Evolutionary conservation across 1,139 yeast genomes (phyloP).

Genomic region (Pichia kudriavzevii): DNA sequence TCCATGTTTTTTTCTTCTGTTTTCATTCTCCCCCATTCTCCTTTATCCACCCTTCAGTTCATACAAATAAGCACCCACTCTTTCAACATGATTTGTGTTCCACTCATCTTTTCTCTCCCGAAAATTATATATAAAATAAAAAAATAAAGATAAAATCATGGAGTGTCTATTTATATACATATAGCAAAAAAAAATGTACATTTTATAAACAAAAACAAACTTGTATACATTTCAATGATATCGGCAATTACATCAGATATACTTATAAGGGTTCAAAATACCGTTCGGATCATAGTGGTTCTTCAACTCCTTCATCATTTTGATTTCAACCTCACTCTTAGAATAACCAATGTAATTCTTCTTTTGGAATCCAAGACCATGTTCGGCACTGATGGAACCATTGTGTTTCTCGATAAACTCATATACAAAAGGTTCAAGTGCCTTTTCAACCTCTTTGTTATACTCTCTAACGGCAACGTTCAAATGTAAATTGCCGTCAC

Average conservation of each 20-base stretch:
- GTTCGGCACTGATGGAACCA: conserved; percentile 95
- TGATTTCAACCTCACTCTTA: conserved; percentile 61
- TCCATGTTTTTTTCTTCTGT: not conserved
- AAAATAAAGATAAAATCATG: no score
- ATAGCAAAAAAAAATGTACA: no score
- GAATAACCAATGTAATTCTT: conserved; percentile 80
- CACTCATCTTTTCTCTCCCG: no score
- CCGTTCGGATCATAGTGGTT: conserved; percentile 81
- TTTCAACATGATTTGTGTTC: no score
- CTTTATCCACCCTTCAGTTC: no score
- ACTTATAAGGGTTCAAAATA: conserved; percentile 89
- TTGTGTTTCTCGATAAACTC: conserved; percentile 70
- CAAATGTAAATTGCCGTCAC: conserved; percentile 91
- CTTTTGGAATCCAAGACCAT: conserved; percentile 95
- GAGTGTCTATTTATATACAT: no score
- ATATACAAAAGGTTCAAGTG: conserved; percentile 86
- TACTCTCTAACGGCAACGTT: conserved; percentile 87
- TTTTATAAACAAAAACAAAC: no score
- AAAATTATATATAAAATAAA: no score
- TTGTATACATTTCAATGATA: no score
- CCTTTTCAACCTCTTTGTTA: conserved; percentile 64
- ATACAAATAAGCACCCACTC: no score
- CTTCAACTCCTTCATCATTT: conserved; percentile 69
- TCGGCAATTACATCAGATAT: no score
- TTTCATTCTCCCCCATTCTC: no score